These are phyloP conservation scores for Cytospora paraplurivora DNA, from an alignment of 2,329 filamentous ascomycete species.

Conservation along the genomic window DNA sequence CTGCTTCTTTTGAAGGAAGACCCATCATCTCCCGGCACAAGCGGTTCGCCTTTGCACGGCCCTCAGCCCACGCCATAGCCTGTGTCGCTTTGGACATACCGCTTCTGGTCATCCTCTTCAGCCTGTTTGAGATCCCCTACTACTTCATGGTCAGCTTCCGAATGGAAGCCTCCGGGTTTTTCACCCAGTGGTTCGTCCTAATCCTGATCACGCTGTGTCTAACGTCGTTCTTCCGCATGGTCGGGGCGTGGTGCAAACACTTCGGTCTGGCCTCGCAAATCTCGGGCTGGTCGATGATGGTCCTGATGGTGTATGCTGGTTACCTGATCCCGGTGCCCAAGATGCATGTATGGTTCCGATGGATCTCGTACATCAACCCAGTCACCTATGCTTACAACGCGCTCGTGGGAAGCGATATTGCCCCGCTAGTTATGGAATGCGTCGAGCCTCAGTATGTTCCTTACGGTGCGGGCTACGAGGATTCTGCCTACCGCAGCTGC, in stretches of 20 bases:
- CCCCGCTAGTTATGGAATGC: conserved; percentile 35
- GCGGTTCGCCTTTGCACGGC: conserved; percentile 58
- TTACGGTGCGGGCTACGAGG: conserved; percentile 7
- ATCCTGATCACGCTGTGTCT: conserved; percentile 1
- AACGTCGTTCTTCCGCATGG: conserved; percentile 3
- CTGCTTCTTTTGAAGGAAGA: conserved; percentile 62
- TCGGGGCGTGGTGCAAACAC: conserved; percentile 45
- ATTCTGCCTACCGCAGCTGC: neutral
- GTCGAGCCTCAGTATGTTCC: conserved; percentile 16
- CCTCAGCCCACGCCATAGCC: conserved; percentile 60
- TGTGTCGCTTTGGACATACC: conserved; percentile 58
- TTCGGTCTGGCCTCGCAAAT: conserved; percentile 60
- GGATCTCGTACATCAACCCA: conserved; percentile 67
- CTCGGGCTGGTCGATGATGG: conserved; percentile 43
- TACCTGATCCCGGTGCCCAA: conserved; percentile 63
- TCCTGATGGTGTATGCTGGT: conserved; percentile 60
- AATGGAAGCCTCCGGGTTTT: conserved; percentile 52
- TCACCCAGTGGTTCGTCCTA: conserved; percentile 12
- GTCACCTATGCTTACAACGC: conserved; percentile 71
- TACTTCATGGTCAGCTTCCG: conserved; percentile 68
- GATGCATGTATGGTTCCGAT: conserved; percentile 65
- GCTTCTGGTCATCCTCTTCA: conserved; percentile 59
- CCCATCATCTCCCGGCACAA: conserved; percentile 62
- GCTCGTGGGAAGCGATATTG: conserved; percentile 71
- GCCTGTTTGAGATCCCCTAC: conserved; percentile 56